phyloP scores from a whole-genome alignment of 108 stramenopile genomes.

The Skeletonema tropicum region DNA sequence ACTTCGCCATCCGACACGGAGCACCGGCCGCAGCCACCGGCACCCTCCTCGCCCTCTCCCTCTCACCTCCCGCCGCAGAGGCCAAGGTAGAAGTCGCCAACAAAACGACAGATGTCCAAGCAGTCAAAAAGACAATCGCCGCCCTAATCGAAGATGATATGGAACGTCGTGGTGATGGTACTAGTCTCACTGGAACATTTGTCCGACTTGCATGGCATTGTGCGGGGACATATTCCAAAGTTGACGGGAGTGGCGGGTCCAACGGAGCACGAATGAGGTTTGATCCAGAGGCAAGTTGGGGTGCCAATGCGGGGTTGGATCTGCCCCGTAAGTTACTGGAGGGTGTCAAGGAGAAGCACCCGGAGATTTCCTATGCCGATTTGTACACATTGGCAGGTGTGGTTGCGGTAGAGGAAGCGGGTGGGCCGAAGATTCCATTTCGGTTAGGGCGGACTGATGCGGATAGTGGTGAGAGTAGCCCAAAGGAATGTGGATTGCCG shows the following conservation, averaged over 20 bases:
- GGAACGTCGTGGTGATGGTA: slow-evolving; percentile 82
- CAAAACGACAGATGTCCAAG: slow-evolving; percentile 54
- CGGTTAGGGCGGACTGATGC: slow-evolving; percentile 75
- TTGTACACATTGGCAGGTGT: slow-evolving; percentile 92
- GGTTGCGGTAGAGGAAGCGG: slow-evolving; percentile 61
- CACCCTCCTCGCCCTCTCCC: slow-evolving; percentile 38
- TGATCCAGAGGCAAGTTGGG: slow-evolving; percentile 83
- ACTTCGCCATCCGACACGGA: slow-evolving; percentile 33
- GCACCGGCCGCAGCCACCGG: slow-evolving; percentile 45
- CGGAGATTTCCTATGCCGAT: slow-evolving; percentile 91
- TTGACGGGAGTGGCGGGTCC: slow-evolving; percentile 87
- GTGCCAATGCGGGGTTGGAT: slow-evolving; percentile 93
- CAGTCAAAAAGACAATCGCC: slow-evolving; percentile 73
- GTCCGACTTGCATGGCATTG: slow-evolving; percentile 96
- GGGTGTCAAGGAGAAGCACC: slow-evolving; percentile 83
- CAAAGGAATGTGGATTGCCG: slow-evolving; percentile 86
- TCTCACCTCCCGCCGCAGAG: slow-evolving; percentile 19
- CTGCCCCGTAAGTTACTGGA: slow-evolving; percentile 76
- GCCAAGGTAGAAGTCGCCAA: slow-evolving; percentile 32
- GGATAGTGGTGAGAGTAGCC: slow-evolving; percentile 63
- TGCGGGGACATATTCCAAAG: slow-evolving; percentile 85
- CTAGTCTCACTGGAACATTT: slow-evolving; percentile 73
- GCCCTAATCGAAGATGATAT: slow-evolving; percentile 76
- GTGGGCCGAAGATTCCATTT: slow-evolving; percentile 82
- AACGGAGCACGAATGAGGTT: slow-evolving; percentile 96